Conservation (phyloP, 2,329 filamentous ascomycete species). For the Aspergillus sp. region DNA sequence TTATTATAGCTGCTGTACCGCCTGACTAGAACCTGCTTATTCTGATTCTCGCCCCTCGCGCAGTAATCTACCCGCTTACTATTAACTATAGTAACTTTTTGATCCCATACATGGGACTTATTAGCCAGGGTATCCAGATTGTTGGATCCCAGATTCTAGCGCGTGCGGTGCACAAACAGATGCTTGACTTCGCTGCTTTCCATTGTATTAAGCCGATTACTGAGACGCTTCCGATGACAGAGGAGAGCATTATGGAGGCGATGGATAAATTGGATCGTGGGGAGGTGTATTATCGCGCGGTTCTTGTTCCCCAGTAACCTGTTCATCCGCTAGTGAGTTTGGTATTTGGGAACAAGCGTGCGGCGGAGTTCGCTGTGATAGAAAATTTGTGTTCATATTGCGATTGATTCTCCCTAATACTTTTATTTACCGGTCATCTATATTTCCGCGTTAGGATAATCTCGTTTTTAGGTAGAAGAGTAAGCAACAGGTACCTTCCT, state of each 20-base stretch:
- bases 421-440: no score
- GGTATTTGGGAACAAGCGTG: no score
- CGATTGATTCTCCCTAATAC: no score
- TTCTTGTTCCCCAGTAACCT: conserved; percentile 18
- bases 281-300: conserved; percentile 21
- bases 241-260: conserved; percentile 18
- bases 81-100: conserved; percentile 30
- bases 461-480: no score
- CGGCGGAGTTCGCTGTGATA: no score
- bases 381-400: no score
- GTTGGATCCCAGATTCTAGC: conserved; percentile 26
- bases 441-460: no score
- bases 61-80: conserved; percentile 38
- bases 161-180: conserved; percentile 13
- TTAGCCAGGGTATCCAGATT: conserved; percentile 28
- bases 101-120: conserved; percentile 31
- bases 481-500: no score
- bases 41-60: conserved; percentile 34
- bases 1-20: conserved; percentile 38
- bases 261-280: conserved; percentile 21
- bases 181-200: conserved; percentile 25
- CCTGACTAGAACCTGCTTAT: conserved; percentile 40
- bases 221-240: conserved; percentile 25
- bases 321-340: no score
- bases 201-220: conserved; percentile 24